Evolutionary conservation across 1,139 yeast genomes (phyloP).

Genomic region (Suhomyces terraborum): DNA sequence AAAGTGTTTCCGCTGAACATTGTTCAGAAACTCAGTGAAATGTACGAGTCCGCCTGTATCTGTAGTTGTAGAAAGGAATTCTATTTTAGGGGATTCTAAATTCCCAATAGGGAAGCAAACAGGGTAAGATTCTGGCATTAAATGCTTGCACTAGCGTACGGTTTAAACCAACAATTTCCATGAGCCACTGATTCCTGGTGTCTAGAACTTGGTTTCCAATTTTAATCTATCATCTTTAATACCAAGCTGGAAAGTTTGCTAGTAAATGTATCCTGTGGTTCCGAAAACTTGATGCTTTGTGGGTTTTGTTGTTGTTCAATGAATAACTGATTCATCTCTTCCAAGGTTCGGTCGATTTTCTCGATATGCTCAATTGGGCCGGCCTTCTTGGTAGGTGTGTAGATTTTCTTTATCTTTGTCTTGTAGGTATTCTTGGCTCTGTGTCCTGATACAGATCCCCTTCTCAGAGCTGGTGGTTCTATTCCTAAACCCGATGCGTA

Average conservation of each 20-base stretch:
- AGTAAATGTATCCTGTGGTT: constrained; percentile 5
- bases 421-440: constrained; percentile 28
- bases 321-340: constrained; percentile 31
- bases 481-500: neutral
- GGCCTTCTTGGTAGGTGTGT: constrained; percentile 35
- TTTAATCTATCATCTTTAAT: constrained; percentile 9
- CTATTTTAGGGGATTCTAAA: no score
- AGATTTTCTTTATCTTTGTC: constrained; percentile 41
- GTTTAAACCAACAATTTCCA: no score
- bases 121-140: no score
- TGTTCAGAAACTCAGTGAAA: no score
- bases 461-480: constrained; percentile 1
- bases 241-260: constrained; percentile 14
- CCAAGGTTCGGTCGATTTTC: constrained; percentile 27
- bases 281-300: neutral
- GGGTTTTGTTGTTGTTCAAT: constrained; percentile 14
- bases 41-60: no score
- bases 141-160: no score
- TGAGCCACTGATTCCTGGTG: no score
- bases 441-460: constrained; percentile 4
- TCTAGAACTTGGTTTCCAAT: no score
- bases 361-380: constrained; percentile 35
- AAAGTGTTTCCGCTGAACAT: no score
- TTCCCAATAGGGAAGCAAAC: no score
- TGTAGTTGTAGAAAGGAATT: no score